Percentiles rank a stretch among this genome's conserved stretches.
These are phyloP conservation scores for Chaetothyriales sp. DNA, from an alignment of 2,329 filamentous ascomycete species.

Conservation along the genomic window DNA sequence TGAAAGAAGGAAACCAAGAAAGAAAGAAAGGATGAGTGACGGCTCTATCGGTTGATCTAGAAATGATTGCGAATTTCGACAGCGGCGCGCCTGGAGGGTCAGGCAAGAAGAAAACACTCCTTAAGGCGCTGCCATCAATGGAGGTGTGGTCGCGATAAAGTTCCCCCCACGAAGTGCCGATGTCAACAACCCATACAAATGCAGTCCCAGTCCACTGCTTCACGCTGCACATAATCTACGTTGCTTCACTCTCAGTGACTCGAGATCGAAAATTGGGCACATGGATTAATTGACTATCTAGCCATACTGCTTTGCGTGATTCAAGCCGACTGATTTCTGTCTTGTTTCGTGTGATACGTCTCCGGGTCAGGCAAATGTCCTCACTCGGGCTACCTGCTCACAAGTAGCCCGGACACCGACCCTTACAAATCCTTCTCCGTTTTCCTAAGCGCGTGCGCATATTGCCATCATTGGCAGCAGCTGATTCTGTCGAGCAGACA, in stretches of 20 bases:
- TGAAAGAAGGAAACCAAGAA: no score
- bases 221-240: neutral
- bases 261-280: neutral
- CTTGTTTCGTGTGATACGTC: neutral
- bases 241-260: neutral
- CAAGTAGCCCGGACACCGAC: constrained; percentile 10
- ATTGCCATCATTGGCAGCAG: neutral
- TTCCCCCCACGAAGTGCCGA: no score
- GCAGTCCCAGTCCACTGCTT: neutral
- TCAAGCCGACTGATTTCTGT: neutral
- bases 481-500: neutral
- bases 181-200: no score
- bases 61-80: no score
- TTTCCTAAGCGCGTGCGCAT: neutral
- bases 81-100: no score
- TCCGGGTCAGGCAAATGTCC: neutral
- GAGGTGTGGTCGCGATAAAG: no score
- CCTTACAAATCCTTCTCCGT: constrained; percentile 16
- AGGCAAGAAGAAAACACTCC: no score
- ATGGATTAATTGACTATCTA: neutral
- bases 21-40: no score
- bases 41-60: no score
- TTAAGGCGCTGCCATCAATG: no score
- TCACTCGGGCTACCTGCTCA: constrained; percentile 7
- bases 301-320: neutral